These are phyloP conservation scores for Phytophthora palmivora DNA, from an alignment of 352 stramenopile genomes.

Conservation along the genomic window DNA sequence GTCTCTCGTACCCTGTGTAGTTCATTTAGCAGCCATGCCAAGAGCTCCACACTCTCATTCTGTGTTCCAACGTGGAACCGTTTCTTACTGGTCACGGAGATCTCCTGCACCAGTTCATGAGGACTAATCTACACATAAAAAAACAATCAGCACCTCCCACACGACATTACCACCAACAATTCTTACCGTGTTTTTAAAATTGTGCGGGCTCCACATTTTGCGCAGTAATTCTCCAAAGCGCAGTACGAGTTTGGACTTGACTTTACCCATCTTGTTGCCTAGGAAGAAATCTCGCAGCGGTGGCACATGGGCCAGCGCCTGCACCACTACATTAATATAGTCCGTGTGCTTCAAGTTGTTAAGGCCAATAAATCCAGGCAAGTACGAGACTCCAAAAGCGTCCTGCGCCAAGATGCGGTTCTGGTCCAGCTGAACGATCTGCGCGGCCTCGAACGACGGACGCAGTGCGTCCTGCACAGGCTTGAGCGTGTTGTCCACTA, in stretches of 20 bases:
- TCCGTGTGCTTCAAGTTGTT: constrained; percentile 99
- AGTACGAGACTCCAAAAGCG: constrained; percentile 96
- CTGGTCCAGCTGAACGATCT: constrained; percentile 91
- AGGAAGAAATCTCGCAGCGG: constrained; percentile 98
- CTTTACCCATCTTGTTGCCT: constrained; percentile 50
- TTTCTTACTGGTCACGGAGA: constrained; percentile 96
- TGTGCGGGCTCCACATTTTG: constrained; percentile 98
- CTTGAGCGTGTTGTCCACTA: constrained; percentile 95
- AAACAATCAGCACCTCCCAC: not conserved
- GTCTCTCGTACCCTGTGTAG: constrained; percentile 81
- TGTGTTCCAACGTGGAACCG: constrained; percentile 95
- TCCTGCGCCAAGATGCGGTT: constrained; percentile 94
- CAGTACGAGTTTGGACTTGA: constrained; percentile 88
- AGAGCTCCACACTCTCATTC: constrained; percentile 96
- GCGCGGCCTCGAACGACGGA: constrained; percentile 84
- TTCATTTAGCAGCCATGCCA: constrained; percentile 97
- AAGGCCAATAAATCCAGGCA: constrained; percentile 97
- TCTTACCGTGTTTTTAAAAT: constrained; percentile 97
- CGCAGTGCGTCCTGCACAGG: constrained; percentile 96
- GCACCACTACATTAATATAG: constrained; percentile 97
- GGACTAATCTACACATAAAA: constrained; percentile 83
- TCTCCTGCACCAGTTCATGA: constrained; percentile 97
- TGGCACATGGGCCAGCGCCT: constrained; percentile 95
- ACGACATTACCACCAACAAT: not conserved
- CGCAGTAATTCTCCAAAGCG: constrained; percentile 96